These are phyloP conservation scores for Kazachstania martiniae DNA, from an alignment of 805 yeast genomes.

Conservation along the genomic window DNA sequence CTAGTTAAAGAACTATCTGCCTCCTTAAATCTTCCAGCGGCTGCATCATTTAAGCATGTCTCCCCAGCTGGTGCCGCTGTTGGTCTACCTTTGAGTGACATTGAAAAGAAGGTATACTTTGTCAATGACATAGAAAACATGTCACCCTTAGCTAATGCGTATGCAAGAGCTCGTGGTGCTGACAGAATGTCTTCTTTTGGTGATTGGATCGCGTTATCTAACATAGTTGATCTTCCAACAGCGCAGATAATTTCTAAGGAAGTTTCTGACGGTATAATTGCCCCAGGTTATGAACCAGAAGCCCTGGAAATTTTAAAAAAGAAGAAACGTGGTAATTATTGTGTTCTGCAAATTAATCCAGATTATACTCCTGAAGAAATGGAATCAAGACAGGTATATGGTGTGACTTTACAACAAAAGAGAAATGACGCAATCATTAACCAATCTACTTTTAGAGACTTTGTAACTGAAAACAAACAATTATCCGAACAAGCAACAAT, in stretches of 20 bases:
- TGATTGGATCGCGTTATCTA: slow-evolving; percentile 93
- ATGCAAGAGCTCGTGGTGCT: slow-evolving; percentile 99
- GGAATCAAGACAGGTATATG: slow-evolving; percentile 92
- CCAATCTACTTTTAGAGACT: slow-evolving; percentile 80
- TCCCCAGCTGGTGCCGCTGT: slow-evolving; percentile 99
- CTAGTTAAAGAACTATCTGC: slow-evolving; percentile 92
- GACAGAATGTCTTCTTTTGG: slow-evolving; percentile 99
- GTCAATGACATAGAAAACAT: slow-evolving; percentile 89
- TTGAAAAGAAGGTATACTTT: slow-evolving; percentile 89
- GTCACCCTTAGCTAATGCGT: slow-evolving; percentile 93
- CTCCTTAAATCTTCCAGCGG: slow-evolving; percentile 90
- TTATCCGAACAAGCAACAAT: slow-evolving; percentile 85
- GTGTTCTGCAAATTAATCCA: slow-evolving; percentile 91
- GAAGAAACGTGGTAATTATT: slow-evolving; percentile 95
- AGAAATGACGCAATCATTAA: slow-evolving; percentile 94
- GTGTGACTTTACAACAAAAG: slow-evolving; percentile 89
- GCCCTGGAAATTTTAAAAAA: slow-evolving; percentile 79
- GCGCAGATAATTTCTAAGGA: slow-evolving; percentile 95
- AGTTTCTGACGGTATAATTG: slow-evolving; percentile 96
- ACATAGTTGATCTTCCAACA: slow-evolving; percentile 91
- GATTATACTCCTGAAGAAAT: slow-evolving; percentile 67
- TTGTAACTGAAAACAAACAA: slow-evolving; percentile 74
- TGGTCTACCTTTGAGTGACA: slow-evolving; percentile 81
- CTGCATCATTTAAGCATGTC: slow-evolving; percentile 97
- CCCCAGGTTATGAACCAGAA: slow-evolving; percentile 90